These are phyloP conservation scores for Kwoniella bestiolae DNA, from an alignment of 768 basidiomycete genomes.

Conservation along the genomic window DNA sequence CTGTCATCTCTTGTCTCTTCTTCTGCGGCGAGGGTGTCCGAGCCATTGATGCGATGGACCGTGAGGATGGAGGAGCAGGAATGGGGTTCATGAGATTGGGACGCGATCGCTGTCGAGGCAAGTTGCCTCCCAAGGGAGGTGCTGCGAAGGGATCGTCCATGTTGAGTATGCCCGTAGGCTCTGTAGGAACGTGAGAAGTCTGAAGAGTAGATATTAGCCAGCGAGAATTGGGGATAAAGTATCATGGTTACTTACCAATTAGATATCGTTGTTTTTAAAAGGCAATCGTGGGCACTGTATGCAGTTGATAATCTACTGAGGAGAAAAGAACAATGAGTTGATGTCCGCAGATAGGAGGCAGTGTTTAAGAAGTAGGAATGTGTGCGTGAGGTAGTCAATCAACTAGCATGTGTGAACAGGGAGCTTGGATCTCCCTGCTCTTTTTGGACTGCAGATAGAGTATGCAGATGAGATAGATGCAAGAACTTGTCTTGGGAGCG, in stretches of 20 bases:
- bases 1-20: conserved; percentile 21
- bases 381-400: no score
- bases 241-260: no score
- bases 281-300: no score
- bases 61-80: conserved; percentile 33
- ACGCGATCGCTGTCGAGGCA: conserved; percentile 39
- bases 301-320: no score
- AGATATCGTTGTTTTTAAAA: no score
- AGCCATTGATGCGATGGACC: conserved; percentile 25
- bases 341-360: background rate
- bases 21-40: conserved; percentile 29
- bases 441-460: no score
- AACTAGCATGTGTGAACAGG: background rate
- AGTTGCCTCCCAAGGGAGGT: conserved; percentile 1
- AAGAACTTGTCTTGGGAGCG: background rate
- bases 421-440: background rate
- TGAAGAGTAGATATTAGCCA: background rate
- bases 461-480: background rate
- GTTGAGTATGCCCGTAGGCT: conserved; percentile 2
- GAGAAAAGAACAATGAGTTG: background rate
- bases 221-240: no score
- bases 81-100: conserved; percentile 31
- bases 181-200: no score
- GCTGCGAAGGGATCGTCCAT: conserved; percentile 40
- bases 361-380: background rate